phyloP scores from a whole-genome alignment of 202 grass and related monocot genomes.

The Eragrostis tef region DNA sequence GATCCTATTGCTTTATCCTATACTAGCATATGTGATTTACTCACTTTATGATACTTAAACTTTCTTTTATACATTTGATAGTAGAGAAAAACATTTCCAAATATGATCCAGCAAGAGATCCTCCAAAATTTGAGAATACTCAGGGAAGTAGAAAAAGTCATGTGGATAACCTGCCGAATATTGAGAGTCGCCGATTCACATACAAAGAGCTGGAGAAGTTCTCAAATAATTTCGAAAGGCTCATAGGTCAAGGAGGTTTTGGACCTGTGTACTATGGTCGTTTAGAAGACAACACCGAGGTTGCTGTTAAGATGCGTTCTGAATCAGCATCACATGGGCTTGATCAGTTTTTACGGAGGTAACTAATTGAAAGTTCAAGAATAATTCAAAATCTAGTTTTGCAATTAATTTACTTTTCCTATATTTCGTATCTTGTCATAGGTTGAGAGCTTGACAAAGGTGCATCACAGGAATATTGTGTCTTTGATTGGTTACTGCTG shows the following conservation, averaged over 20 bases:
- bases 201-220: conserved; percentile 44
- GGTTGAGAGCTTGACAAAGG: conserved; percentile 58
- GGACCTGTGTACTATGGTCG: conserved; percentile 49
- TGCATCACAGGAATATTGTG: conserved; percentile 66
- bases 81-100: not conserved
- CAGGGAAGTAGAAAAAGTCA: not conserved
- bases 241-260: conserved; percentile 62
- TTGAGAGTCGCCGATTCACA: conserved; percentile 41
- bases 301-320: conserved; percentile 59
- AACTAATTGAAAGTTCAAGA: conserved; percentile 3
- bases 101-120: not conserved
- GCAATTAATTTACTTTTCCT: not conserved
- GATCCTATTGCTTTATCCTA: not conserved
- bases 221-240: conserved; percentile 44
- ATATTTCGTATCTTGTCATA: not conserved
- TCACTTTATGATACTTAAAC: not conserved
- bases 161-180: not conserved
- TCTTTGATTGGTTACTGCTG: conserved; percentile 61
- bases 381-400: not conserved
- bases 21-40: not conserved
- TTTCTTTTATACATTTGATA: not conserved
- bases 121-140: not conserved
- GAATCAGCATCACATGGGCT: conserved; percentile 47
- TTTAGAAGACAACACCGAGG: conserved; percentile 36
- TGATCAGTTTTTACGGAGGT: conserved; percentile 63